A percentile compares a stretch with the other conserved stretches of the same genome.
Conservation (phyloP, 768 basidiomycete genomes). For the Phaeotremella fagi region DNA sequence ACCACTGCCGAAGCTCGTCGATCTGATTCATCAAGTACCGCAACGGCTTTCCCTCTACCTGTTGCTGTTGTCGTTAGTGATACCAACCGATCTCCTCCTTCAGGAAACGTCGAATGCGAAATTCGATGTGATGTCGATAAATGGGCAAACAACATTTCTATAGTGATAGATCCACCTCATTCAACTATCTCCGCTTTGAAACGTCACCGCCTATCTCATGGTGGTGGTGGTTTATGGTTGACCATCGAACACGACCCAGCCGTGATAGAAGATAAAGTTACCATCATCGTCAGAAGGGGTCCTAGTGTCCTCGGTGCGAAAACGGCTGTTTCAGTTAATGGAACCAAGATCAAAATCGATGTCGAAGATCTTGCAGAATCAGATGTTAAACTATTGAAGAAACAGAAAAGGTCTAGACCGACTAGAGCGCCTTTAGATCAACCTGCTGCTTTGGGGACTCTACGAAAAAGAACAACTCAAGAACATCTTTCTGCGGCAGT, state of each 20-base stretch:
- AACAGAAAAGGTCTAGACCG: constrained; percentile 81
- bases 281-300: constrained; percentile 69
- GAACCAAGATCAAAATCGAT: constrained; percentile 75
- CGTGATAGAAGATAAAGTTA: constrained; percentile 71
- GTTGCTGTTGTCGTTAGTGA: constrained; percentile 40
- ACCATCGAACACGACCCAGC: constrained; percentile 79
- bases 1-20: constrained; percentile 50
- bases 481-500: constrained; percentile 20
- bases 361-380: constrained; percentile 79
- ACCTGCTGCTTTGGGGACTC: constrained; percentile 52
- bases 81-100: constrained; percentile 28
- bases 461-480: constrained; percentile 35
- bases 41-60: constrained; percentile 39
- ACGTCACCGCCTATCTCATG: constrained; percentile 75
- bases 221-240: constrained; percentile 91
- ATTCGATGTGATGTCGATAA: constrained; percentile 86
- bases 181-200: constrained; percentile 73
- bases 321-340: constrained; percentile 81
- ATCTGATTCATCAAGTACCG: constrained; percentile 38
- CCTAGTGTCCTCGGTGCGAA: constrained; percentile 54
- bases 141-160: constrained; percentile 55
- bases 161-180: constrained; percentile 85
- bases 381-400: constrained; percentile 75
- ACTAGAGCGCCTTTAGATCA: constrained; percentile 86
- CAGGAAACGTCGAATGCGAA: constrained; percentile 71